Evolutionary conservation across 139 green algal species (phyloP).

Genomic region (Parachlorella kessleri): DNA sequence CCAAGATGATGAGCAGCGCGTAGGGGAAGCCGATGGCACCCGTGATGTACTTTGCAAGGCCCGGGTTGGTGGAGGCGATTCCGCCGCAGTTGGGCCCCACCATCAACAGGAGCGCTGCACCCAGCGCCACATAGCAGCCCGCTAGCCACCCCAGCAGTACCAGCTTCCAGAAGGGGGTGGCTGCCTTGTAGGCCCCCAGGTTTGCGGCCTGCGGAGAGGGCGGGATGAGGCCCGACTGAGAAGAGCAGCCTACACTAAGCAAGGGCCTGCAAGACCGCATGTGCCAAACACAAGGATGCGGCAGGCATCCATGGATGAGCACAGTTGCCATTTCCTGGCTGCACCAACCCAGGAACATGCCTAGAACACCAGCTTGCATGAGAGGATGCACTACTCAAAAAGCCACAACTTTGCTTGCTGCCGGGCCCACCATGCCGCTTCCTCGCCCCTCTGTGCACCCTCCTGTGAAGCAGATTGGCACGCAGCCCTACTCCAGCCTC

Average conservation of each 20-base stretch:
- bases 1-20: slow-evolving; percentile 69
- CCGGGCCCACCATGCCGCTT: no score
- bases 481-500: not conserved
- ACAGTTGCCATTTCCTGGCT: no score
- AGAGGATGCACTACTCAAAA: no score
- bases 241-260: not conserved
- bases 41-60: slow-evolving; percentile 56
- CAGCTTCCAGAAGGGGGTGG: slow-evolving; percentile 49
- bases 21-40: slow-evolving; percentile 69
- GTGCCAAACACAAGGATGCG: not conserved
- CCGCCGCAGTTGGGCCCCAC: slow-evolving; percentile 54
- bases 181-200: slow-evolving; percentile 35
- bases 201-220: slow-evolving; percentile 18
- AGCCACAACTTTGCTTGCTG: no score
- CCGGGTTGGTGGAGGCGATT: slow-evolving; percentile 61
- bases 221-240: not conserved
- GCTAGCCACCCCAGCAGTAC: slow-evolving; percentile 61
- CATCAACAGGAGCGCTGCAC: slow-evolving; percentile 62
- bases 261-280: not conserved
- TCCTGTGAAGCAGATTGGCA: no score
- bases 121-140: slow-evolving; percentile 74
- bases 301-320: no score
- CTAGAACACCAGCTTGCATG: no score
- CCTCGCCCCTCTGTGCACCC: no score
- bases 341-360: no score